Percentiles rank a stretch among this genome's conserved stretches.
Conservation (phyloP, 176 grass and related monocot species). For the Musa troglodytarum region DNA sequence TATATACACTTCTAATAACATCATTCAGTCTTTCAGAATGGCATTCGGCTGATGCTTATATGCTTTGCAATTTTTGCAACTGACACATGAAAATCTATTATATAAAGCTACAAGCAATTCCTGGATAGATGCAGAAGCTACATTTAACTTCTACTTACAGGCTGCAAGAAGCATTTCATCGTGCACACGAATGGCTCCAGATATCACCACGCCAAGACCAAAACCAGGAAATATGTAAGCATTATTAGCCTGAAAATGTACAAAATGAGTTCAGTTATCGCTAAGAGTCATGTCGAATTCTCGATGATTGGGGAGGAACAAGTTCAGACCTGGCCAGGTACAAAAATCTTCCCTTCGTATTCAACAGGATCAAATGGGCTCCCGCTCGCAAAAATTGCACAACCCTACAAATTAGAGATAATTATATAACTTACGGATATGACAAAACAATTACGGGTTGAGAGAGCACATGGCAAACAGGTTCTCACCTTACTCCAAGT, state of each 20-base stretch:
- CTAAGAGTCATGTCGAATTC: background rate
- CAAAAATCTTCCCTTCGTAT: slow-evolving; percentile 51
- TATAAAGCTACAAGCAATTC: background rate
- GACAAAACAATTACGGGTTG: background rate
- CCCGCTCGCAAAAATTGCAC: slow-evolving; percentile 91
- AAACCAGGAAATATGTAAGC: slow-evolving; percentile 98
- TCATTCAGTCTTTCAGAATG: too few relatives aligned
- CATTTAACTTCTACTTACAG: slow-evolving; percentile 46
- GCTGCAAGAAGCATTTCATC: slow-evolving; percentile 98
- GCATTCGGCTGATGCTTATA: too few relatives aligned
- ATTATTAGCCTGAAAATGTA: slow-evolving; percentile 66
- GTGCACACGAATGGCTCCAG: slow-evolving; percentile 78
- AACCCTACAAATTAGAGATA: slow-evolving; percentile 43
- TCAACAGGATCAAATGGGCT: slow-evolving; percentile 93
- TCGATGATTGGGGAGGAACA: background rate
- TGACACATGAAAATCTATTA: background rate
- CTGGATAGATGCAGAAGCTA: background rate
- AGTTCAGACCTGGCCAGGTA: slow-evolving; percentile 79
- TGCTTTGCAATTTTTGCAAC: too few relatives aligned
- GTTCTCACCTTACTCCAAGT: slow-evolving; percentile 60
- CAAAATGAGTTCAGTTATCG: background rate
- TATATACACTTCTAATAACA: too few relatives aligned
- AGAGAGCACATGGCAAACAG: background rate
- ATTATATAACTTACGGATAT: background rate
- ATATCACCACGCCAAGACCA: slow-evolving; percentile 77